Conservation (phyloP, 768 basidiomycete species). For the Auriscalpium vulgare region DNA sequence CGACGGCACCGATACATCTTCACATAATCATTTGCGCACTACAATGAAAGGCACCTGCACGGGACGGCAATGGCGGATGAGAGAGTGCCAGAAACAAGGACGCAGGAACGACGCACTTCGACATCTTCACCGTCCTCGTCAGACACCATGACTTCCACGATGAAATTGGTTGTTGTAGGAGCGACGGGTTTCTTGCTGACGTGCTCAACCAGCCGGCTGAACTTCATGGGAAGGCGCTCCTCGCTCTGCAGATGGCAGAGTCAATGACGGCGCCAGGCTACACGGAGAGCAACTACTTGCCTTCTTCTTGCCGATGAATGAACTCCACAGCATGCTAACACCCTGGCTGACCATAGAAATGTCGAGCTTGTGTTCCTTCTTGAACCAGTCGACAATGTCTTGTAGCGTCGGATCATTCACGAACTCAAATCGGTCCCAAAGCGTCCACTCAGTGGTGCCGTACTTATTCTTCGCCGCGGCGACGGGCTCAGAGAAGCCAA, state of each 20-base stretch:
- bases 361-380: constrained; percentile 74
- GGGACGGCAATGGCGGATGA: constrained; percentile 1
- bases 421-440: constrained; percentile 98
- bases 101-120: constrained; percentile 46
- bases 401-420: constrained; percentile 80
- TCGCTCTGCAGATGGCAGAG: constrained; percentile 51
- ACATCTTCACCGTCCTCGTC: constrained; percentile 94
- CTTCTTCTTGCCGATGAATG: constrained; percentile 91
- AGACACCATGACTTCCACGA: constrained; percentile 91
- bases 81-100: background rate
- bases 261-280: background rate
- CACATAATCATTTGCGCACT: constrained; percentile 42
- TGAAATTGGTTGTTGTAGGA: constrained; percentile 72
- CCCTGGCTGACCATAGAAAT: constrained; percentile 96
- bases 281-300: constrained; percentile 31
- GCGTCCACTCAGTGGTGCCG: constrained; percentile 84
- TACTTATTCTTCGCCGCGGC: constrained; percentile 86
- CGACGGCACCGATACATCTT: background rate
- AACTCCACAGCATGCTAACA: constrained; percentile 97
- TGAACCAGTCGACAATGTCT: constrained; percentile 81
- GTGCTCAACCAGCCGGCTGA: constrained; percentile 84
- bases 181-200: constrained; percentile 94
- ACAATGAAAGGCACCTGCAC: constrained; percentile 77
- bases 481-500: constrained; percentile 97
- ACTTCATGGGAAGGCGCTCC: constrained; percentile 81